These are phyloP conservation scores for Hyphodiscus sp. DNA, from an alignment of 2,329 filamentous ascomycete species.

Conservation along the genomic window DNA sequence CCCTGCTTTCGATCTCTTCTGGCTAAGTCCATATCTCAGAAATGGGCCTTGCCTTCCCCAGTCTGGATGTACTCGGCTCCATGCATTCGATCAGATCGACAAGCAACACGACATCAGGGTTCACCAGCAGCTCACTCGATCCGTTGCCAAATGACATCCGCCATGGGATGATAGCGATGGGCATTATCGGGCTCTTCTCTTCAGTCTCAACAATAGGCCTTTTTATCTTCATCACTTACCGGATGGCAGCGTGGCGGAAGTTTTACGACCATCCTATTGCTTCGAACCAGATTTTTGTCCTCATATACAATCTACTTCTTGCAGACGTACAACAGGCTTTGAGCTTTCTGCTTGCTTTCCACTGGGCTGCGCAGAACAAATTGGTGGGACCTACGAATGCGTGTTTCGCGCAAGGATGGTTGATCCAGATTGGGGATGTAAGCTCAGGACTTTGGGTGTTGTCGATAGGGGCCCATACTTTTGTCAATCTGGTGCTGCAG, in stretches of 20 bases:
- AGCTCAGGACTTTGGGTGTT: conserved; percentile 48
- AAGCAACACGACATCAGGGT: not conserved
- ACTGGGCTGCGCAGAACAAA: conserved; percentile 41
- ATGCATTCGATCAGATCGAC: not conserved
- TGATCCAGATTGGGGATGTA: conserved; percentile 48
- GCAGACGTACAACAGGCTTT: conserved; percentile 26
- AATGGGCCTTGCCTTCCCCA: not conserved
- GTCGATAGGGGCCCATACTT: conserved; percentile 47
- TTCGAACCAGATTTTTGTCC: conserved; percentile 45
- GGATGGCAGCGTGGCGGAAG: conserved; percentile 36
- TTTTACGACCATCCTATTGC: conserved; percentile 28
- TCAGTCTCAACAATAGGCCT: conserved; percentile 38
- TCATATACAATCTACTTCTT: conserved; percentile 47
- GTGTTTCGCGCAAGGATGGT: conserved; percentile 48
- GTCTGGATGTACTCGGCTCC: not conserved
- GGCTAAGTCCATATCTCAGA: not conserved
- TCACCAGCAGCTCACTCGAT: conserved; percentile 58
- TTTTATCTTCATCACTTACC: conserved; percentile 39
- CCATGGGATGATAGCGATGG: conserved; percentile 70
- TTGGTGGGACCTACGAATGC: conserved; percentile 39
- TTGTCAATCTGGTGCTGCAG: conserved; percentile 42
- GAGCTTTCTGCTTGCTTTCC: conserved; percentile 36
- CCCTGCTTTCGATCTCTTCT: not conserved
- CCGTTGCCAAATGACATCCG: conserved; percentile 87
- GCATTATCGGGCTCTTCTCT: conserved; percentile 40